Base-by-base conservation (phyloP, 1,139 yeast genomes). In the Yamadazyma buinensis region DNA sequence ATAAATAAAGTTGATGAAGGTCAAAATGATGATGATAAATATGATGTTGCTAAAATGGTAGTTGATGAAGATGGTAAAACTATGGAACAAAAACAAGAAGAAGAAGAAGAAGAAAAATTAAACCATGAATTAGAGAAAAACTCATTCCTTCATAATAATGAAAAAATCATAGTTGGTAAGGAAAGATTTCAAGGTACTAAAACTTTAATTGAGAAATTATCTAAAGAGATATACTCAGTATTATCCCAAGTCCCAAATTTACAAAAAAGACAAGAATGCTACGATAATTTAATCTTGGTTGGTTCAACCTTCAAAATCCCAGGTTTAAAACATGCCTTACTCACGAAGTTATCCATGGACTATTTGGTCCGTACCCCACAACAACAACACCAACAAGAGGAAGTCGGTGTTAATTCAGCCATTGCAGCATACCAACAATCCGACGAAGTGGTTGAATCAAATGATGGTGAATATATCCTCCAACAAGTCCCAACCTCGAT, bases 31-130 rank as follows among this genome's bases (percentile, higher is more conserved):
- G 83, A 77, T 26, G 94, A 84, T 23, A 92, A 86, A 30, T 72
- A 87, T 33, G 97, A 92, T 56, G 90, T 92, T 32, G 97, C 97
- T 1, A 87, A 87, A 27, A 79, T 88, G 48, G 95, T 92, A 7
- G 77, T 95, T 1, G 80, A 86, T 40, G 57, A 53, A 14, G 38
- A 19, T 8, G 29, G 3, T 15, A 49, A 52, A 24, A 47, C 47
- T 15, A 52, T 46, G n/a, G 54, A 53, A 15, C 61, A 54, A 32
- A 52, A 53, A 23, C 48, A 48, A 15, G 52, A 47, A 12, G 54
- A 53, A 17, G 63, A 55, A 33, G 19, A 5, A 5, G 64, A 57
- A 20, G 45, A 46, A 17, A 75, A 72, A 43, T 70, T 64, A 48
- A 85, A 77, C 54, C 64, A 72, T 23, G 83, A 81, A 52, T 54